Conservation (phyloP, 164 flowering plant genomes). For the Malania oleifera region DNA sequence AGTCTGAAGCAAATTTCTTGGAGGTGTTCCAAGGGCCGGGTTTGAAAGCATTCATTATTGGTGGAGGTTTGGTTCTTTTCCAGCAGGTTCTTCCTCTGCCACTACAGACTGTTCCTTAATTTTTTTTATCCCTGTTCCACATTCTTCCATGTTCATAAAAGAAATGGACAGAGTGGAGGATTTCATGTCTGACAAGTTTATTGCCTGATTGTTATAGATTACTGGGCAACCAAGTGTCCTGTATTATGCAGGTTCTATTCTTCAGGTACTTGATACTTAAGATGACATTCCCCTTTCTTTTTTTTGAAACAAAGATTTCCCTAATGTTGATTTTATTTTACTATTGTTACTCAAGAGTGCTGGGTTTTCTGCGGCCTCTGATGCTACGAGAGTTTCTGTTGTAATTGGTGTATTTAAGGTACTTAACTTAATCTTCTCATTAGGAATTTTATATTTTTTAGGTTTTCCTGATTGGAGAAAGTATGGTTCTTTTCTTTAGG, state of each 20-base stretch:
- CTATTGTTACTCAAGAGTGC: constrained; percentile 47
- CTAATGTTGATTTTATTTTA: background rate
- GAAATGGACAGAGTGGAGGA: background rate
- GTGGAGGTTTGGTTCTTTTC: constrained; percentile 89
- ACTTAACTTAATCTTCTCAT: constrained; percentile 1
- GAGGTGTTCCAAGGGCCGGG: constrained; percentile 86
- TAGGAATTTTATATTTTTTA: background rate
- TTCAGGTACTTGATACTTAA: constrained; percentile 56
- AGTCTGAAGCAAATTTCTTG: constrained; percentile 63
- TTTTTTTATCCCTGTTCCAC: background rate
- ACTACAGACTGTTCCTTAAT: background rate
- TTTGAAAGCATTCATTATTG: constrained; percentile 88
- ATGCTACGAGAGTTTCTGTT: constrained; percentile 87
- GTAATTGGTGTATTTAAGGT: constrained; percentile 90
- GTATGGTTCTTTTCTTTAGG: too few relatives aligned
- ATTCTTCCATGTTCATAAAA: background rate
- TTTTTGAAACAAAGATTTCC: background rate
- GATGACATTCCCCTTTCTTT: background rate
- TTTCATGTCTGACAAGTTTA: constrained; percentile 2
- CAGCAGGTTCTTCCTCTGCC: constrained; percentile 56
- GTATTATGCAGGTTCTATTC: constrained; percentile 94
- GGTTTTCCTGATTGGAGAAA: background rate
- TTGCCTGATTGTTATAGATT: constrained; percentile 50
- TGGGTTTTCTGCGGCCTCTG: constrained; percentile 92
- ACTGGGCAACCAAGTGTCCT: constrained; percentile 98